Base-by-base conservation (phyloP, 140 eudicot species). In the Cichorium intybus region DNA sequence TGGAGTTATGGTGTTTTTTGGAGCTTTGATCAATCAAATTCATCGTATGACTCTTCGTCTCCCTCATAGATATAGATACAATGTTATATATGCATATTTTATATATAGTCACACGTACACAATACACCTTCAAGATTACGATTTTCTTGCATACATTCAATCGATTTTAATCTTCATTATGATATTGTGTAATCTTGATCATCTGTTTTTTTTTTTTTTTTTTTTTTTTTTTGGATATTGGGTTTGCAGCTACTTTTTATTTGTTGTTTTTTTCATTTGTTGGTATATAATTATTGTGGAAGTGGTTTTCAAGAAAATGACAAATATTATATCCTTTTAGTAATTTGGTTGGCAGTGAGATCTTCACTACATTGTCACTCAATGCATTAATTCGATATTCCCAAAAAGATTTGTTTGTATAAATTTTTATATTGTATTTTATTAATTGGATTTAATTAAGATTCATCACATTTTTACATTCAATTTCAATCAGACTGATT, bases 1-100 rank as follows among this genome's bases (percentile, higher is more conserved):
- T 94, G 99, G 97, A 84, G 84, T 75, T 94, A 81, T 84, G 99
- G 88, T 64, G 89, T 82, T 62, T 82, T 94, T 64, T 94, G 99
- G 99, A 72, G 95, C 48, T 86, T 77, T 84, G 82, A 75, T 67
- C 90, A 79, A n/a, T 65, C 49, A 60, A 81, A 85, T 76, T 68
- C 87, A 31, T 47, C 86, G 99, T 93, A 85, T 75, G 92, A 28
- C 3, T 5, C 51, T 63, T 48, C 26, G 10, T 34, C 57, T 59
- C 33, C 52, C 18, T 48, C 48, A 37, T 16, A 54, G 22, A 47
- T 27, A 58, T 46, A 56, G 23, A 52, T 62, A 27, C 27, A 56
- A n/a, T 50, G 20, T 6, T 17, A 39, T 15, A n/a, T 64, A 12
- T 20, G n/a, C n/a, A 18, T 39, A 11, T 39, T 43, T 14, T 15